Conservation (phyloP, 2,329 filamentous ascomycete species). For the Coleophoma cylindrospora region DNA sequence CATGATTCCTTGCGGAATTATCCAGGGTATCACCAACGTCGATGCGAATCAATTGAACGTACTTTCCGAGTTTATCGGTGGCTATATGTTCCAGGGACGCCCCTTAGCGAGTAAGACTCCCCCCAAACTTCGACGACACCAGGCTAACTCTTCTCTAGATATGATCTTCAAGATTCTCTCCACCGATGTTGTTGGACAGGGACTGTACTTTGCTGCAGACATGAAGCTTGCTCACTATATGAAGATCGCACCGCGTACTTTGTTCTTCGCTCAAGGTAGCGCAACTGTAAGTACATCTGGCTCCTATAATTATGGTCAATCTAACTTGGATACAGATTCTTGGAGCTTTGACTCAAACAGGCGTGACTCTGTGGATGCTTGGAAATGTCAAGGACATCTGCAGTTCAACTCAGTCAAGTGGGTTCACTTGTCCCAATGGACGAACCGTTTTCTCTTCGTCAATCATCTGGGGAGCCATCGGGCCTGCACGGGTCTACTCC, state of each 20-base stretch:
- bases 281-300: constrained; percentile 26
- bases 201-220: constrained; percentile 35
- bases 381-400: constrained; percentile 36
- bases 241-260: constrained; percentile 39
- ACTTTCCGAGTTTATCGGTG: constrained; percentile 64
- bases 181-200: constrained; percentile 32
- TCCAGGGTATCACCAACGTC: constrained; percentile 40
- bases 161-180: constrained; percentile 69
- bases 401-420: constrained; percentile 31
- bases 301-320: no score
- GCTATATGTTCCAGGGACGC: constrained; percentile 60
- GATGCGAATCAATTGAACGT: constrained; percentile 57
- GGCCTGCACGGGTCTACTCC: constrained; percentile 56
- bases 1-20: constrained; percentile 29
- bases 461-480: constrained; percentile 47
- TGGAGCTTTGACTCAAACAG: constrained; percentile 36
- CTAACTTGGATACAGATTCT: constrained; percentile 20
- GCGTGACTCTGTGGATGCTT: constrained; percentile 29
- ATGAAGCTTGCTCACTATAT: constrained; percentile 45
- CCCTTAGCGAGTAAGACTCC: constrained; percentile 52
- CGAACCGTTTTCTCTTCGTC: constrained; percentile 43
- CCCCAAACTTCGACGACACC: no score
- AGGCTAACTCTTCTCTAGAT: no score
- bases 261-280: constrained; percentile 41
- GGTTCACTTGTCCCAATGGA: constrained; percentile 42